Evolutionary conservation across 805 yeast species (phyloP), one percentile per base, ranked within the genome.

Genomic region (Saccharomycopsis vini): DNA sequence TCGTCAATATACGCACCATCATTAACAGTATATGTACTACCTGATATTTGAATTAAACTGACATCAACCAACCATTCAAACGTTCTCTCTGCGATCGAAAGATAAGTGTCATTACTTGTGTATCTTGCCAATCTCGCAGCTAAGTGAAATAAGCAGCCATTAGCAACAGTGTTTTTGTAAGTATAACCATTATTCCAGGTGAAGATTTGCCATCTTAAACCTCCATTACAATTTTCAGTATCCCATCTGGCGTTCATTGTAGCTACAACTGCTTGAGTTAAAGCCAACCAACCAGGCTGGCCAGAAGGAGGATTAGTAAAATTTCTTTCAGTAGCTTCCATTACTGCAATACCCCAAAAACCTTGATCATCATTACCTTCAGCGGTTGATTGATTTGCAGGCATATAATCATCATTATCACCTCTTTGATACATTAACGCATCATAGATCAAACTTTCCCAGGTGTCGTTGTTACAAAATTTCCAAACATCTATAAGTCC

Each of bases 311-410:
- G 88, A 55, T 84, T 82, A 4, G 84, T 68, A 62, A 87, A 87
- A 62, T 82, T 82, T 57, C 83, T 73, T 57, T 86, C 95, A 2
- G 87, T 81, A 1, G 95, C 95, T 15, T 73, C 77, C 83, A 86
- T 79, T 2, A 70, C 92, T 2, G 92, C 81, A 37, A 87, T 67
- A 1, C 95, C 95, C 95, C 95, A 86, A 58, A 87, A 82, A 0
- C 85, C 95, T 63, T 86, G 95, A 68, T 86, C 95, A 68, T 86
- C 95, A 58, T 86, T 86, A 62, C 95, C 95, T 62, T 86, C 95
- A 2, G 92, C 79, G 6, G 81, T 71, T 9, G 87, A 72, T 60
- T 86, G 94, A 64, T 85, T 86, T 36, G 78, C 62, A 2, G 95
- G 95, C 54, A 85, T 71, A 61, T 80, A 87, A 61, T 83, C 80